Percentiles rank a stretch among this genome's conserved stretches.
Evolutionary conservation across 164 flowering plant genomes (phyloP).

Genomic region (Dillenia turbinata): DNA sequence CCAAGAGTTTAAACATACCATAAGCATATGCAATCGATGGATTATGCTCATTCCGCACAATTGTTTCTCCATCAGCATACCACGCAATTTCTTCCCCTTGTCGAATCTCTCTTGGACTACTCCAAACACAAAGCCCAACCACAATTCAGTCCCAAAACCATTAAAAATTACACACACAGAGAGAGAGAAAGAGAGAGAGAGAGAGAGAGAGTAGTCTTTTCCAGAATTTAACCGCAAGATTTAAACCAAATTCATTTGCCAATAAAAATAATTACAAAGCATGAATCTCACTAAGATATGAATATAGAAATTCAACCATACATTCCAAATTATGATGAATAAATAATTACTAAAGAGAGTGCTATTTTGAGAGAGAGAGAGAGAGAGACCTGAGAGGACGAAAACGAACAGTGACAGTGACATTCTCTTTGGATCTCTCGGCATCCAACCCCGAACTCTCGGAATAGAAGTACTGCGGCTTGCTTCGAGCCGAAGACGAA

Average conservation of each 20-base stretch:
- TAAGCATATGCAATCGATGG: conserved; percentile 87
- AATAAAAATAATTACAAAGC: neutral
- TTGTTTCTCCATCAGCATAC: conserved; percentile 97
- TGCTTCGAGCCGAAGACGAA: conserved; percentile 51
- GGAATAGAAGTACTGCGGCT: conserved; percentile 50
- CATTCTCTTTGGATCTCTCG: conserved; percentile 80
- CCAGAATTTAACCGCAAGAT: too few relatives aligned
- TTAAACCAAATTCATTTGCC: neutral
- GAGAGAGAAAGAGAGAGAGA: neutral
- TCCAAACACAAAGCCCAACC: conserved; percentile 9
- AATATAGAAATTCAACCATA: too few relatives aligned
- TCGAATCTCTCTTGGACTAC: conserved; percentile 88
- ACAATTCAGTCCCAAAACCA: conserved; percentile 3
- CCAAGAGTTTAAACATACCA: conserved; percentile 41
- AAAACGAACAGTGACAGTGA: conserved; percentile 90
- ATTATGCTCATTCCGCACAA: conserved; percentile 80
- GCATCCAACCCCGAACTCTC: conserved; percentile 34
- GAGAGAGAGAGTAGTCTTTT: neutral
- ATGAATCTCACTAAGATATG: too few relatives aligned
- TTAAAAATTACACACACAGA: neutral
- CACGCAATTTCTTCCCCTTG: conserved; percentile 97
- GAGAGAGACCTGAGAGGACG: conserved; percentile 81
- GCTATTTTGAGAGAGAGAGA: neutral
- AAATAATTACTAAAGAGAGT: neutral
- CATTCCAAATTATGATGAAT: too few relatives aligned